These are phyloP conservation scores for Mycena capillaripes DNA, from an alignment of 768 basidiomycete species.

Conservation along the genomic window DNA sequence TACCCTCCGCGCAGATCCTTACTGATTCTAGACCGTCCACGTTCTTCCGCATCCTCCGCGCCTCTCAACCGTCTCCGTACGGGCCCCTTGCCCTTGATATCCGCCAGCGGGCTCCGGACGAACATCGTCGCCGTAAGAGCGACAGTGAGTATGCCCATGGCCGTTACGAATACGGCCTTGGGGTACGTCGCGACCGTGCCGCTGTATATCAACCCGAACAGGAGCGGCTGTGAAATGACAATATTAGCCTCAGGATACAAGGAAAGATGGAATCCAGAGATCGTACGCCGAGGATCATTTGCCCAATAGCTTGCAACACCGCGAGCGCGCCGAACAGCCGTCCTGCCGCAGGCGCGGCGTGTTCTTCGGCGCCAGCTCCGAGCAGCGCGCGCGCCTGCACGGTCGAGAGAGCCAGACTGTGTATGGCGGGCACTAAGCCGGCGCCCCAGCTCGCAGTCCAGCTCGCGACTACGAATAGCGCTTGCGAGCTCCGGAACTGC, in stretches of 20 bases:
- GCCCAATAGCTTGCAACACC: slow-evolving; percentile 76
- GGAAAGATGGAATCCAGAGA: slow-evolving; percentile 9
- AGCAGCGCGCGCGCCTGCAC: slow-evolving; percentile 59
- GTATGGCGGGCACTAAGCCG: slow-evolving; percentile 76
- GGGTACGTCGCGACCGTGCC: slow-evolving; percentile 77
- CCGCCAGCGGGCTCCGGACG: slow-evolving; percentile 56
- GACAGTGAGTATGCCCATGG: slow-evolving; percentile 62
- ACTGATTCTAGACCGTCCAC: slow-evolving; percentile 62
- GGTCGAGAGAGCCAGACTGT: slow-evolving; percentile 81
- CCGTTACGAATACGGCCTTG: slow-evolving; percentile 76
- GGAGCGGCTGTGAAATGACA: slow-evolving; percentile 64
- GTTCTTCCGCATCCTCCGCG: slow-evolving; percentile 46
- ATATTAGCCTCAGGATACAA: background rate
- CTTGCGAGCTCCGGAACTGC: slow-evolving; percentile 46
- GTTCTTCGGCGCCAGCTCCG: slow-evolving; percentile 34
- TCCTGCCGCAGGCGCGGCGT: slow-evolving; percentile 50
- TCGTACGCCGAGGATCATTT: slow-evolving; percentile 71
- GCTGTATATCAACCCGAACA: slow-evolving; percentile 82
- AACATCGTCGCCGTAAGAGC: slow-evolving; percentile 53
- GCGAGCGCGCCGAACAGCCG: slow-evolving; percentile 81
- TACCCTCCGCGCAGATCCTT: slow-evolving; percentile 54
- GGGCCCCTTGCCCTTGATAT: slow-evolving; percentile 36
- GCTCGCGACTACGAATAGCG: slow-evolving; percentile 73
- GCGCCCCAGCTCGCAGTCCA: slow-evolving; percentile 74
- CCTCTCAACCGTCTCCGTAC: slow-evolving; percentile 28